Base-by-base conservation (phyloP, 1,284 basidiomycete genomes). In the Cryptococcus sp. region DNA sequence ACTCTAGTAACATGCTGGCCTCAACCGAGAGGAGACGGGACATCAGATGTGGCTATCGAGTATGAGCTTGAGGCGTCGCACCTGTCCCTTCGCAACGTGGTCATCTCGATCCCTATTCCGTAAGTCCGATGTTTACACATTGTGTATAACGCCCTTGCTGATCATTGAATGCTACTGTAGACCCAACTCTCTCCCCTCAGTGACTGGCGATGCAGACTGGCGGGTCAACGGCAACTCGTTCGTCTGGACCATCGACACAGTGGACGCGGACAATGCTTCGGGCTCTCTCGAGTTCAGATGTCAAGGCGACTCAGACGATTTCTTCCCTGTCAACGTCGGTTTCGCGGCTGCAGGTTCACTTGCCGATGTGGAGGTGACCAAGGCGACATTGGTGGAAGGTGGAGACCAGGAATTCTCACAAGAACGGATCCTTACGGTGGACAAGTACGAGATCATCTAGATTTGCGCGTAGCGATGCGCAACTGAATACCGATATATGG, bases 31-130 rank as follows among this genome's bases (percentile, higher is more conserved):
- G 93, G 91, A 66, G 88, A 93, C 67, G 92, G 92, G 25, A 88
- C 87, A 1, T 91, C 88, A 66, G 93, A 96, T 66, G 91, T 97
- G 56, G 95, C 89, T 75, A 91, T 98, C 68, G 95, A 98, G 78
- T 99, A 96, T 76, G 93, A 98, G 76, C 87, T 98, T 48, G 92
- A 95, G 75, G 89, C 92, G 59, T 85, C 88, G 63, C 85, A 84
- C 58, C 79, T 95, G 55, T 84, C 85, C 0, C 81, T 98, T 3
- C 86, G 89, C 71, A 91, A 96, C 72, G 85, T 95, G 37, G 83
- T 87, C 66, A 91, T 98, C 63, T 87, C 89, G 53, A 94, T 98
- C 65, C 94, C 95, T 25, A 84, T 98, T 49, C 93, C 93, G 84
- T 91, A 78, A 74, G 88, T 84, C 13, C 10, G 20, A 17, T 39